Evolutionary conservation across 2,329 filamentous ascomycete genomes (phyloP), one percentile per base, ranked within the genome.

Genomic region (Trichoderma pleuroti): DNA sequence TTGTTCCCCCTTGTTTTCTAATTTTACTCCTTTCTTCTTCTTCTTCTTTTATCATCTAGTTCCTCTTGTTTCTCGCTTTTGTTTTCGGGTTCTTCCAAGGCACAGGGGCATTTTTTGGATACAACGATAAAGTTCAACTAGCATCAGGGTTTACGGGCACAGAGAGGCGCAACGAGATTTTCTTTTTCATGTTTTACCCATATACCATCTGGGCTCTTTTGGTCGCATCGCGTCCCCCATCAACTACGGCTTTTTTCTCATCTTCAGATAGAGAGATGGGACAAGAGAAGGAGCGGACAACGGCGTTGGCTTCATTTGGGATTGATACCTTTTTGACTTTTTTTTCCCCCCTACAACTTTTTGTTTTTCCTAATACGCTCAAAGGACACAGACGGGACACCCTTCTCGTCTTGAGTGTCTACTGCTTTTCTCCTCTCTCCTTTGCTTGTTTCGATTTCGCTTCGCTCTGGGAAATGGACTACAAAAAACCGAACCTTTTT

Each of bases 301-400:
- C 54, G 65, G 65, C 65, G 65, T 60, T 68, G 65, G 65, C 36
- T 68, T 67, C 65, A 68, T 46, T 49, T 67, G 34, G 56, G 28
- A 26, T 57, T 68, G 36, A 68, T 49, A 60, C 39, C 12, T 14
- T 36, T 36, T 46, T 68, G 39, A 12, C 34, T 49, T 36, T 61
- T 32, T 14, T 7, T 32, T 68, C 65, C 65, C 65, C 56, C 26
- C 24, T 39, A 26, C 14, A 56, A 39, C 49, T 11, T 57, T 52
- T 57, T n/a, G n/a, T 21, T 26, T 34, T 57, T 39, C 24, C 3
- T 34, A 36, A 59, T 24, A 34, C 21, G 52, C 21, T 68, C 14
- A 12, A 52, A 36, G 65, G 65, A 36, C 7, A 21, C 16, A 5
- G 5, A 49, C n/a, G 42, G 21, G 42, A 49, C 11, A 3, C 18